These are phyloP conservation scores for Leccinum subgranulosum DNA, from an alignment of 768 basidiomycete genomes.

Conservation along the genomic window DNA sequence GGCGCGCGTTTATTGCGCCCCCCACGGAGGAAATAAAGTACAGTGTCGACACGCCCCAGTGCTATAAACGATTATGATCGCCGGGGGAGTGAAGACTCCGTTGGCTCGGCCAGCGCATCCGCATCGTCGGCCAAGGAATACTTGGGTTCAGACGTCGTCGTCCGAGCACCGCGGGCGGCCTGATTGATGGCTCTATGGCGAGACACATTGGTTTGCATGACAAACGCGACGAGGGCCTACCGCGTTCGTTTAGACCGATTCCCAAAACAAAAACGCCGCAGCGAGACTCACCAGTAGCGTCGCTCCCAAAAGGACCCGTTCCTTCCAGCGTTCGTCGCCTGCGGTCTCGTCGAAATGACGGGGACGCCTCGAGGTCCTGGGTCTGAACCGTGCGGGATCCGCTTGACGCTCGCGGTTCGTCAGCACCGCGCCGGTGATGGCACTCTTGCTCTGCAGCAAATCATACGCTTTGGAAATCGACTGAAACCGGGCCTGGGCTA, in stretches of 20 bases:
- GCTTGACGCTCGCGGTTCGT: slow-evolving; percentile 16
- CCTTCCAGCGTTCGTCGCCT: slow-evolving; percentile 66
- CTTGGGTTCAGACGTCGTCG: slow-evolving; percentile 1
- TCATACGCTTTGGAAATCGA: slow-evolving; percentile 70
- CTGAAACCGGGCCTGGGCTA: slow-evolving; percentile 64
- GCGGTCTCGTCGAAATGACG: slow-evolving; percentile 44
- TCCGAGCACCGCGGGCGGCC: slow-evolving; percentile 5
- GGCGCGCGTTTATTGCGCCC: neutral
- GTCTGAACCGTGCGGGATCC: slow-evolving; percentile 43
- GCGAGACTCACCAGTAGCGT: slow-evolving; percentile 44
- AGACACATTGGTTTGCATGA: slow-evolving; percentile 31
- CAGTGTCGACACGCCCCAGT: neutral
- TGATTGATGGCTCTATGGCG: slow-evolving; percentile 32
- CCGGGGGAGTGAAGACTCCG: neutral
- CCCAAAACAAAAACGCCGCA: neutral
- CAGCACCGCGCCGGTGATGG: slow-evolving; percentile 16
- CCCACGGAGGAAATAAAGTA: neutral
- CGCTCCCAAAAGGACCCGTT: slow-evolving; percentile 54
- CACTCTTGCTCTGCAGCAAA: slow-evolving; percentile 48
- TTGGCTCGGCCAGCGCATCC: slow-evolving; percentile 24
- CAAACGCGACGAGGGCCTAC: slow-evolving; percentile 34
- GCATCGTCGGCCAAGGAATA: slow-evolving; percentile 17
- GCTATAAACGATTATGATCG: neutral
- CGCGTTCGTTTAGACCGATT: neutral
- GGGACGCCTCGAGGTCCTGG: slow-evolving; percentile 37